These are phyloP conservation scores for Coniochaeta sp. DNA, from an alignment of 2,329 filamentous ascomycete genomes.

Conservation along the genomic window DNA sequence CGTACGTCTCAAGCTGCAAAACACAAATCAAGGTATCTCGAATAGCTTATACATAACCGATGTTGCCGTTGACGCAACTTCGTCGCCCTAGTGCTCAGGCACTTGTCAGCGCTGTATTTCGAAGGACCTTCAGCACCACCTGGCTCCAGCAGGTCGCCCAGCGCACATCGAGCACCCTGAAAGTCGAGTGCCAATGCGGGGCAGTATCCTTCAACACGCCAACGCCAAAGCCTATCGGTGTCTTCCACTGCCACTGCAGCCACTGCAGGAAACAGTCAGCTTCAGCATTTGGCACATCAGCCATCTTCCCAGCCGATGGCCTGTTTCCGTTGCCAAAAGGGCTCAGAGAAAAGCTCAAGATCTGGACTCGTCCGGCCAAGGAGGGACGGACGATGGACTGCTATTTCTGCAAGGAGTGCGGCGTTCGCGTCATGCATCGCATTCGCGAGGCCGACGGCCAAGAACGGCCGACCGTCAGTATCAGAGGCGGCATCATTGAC, in stretches of 20 bases:
- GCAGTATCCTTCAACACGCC: background rate
- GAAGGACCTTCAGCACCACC: background rate
- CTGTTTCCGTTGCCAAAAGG: slow-evolving; percentile 25
- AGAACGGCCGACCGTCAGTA: slow-evolving; percentile 25
- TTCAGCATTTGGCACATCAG: slow-evolving; percentile 37
- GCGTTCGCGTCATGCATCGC: slow-evolving; percentile 39
- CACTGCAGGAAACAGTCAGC: slow-evolving; percentile 35
- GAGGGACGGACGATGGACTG: slow-evolving; percentile 23
- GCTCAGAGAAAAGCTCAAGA: slow-evolving; percentile 15
- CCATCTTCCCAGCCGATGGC: slow-evolving; percentile 30
- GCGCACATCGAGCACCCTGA: background rate
- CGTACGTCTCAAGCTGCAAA: too few species aligned
- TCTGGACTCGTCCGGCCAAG: slow-evolving; percentile 21
- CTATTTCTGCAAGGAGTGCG: slow-evolving; percentile 24
- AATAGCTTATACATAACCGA: too few species aligned
- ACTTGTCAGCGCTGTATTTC: background rate
- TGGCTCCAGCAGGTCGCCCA: background rate
- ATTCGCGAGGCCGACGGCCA: slow-evolving; percentile 27
- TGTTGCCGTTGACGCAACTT: background rate
- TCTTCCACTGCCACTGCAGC: slow-evolving; percentile 38
- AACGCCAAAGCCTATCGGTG: slow-evolving; percentile 19
- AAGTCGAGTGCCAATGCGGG: background rate
- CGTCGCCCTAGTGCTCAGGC: background rate
- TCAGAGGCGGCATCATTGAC: slow-evolving; percentile 39
- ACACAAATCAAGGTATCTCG: too few species aligned